Conservation (phyloP, 768 basidiomycete species). For the Lanmaoa pseudosensibilis region DNA sequence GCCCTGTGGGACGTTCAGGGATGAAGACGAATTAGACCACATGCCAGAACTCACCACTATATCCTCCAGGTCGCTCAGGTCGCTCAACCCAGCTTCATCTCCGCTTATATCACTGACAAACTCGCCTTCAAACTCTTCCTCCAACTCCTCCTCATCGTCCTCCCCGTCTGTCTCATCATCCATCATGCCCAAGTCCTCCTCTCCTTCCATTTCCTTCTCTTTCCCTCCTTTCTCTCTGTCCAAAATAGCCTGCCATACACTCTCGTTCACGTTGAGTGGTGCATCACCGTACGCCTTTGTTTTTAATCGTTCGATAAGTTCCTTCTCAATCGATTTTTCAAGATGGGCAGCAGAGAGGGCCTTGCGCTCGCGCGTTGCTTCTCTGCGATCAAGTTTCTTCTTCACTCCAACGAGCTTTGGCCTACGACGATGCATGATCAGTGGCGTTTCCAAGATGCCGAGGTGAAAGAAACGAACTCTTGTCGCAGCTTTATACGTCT, state of each 20-base stretch:
- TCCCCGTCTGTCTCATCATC: slow-evolving; percentile 59
- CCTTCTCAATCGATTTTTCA: slow-evolving; percentile 93
- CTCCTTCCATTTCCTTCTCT: slow-evolving; percentile 43
- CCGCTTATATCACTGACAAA: slow-evolving; percentile 58
- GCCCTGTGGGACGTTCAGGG: slow-evolving; percentile 32
- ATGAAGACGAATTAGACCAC: not conserved
- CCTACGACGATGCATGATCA: slow-evolving; percentile 40
- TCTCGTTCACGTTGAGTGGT: slow-evolving; percentile 97
- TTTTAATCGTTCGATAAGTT: slow-evolving; percentile 92
- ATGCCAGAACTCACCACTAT: slow-evolving; percentile 47
- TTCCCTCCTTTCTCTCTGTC: slow-evolving; percentile 67
- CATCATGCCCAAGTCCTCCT: slow-evolving; percentile 43
- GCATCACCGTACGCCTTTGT: slow-evolving; percentile 97
- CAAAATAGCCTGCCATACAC: slow-evolving; percentile 89
- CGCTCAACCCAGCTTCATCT: slow-evolving; percentile 42
- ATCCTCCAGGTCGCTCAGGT: slow-evolving; percentile 67
- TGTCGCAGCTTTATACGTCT: slow-evolving; percentile 81
- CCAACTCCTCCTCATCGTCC: slow-evolving; percentile 45
- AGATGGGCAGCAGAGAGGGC: slow-evolving; percentile 94
- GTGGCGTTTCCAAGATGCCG: not conserved
- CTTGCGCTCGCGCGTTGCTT: slow-evolving; percentile 90
- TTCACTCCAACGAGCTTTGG: slow-evolving; percentile 93
- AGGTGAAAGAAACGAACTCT: slow-evolving; percentile 54
- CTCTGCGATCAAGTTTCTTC: slow-evolving; percentile 94
- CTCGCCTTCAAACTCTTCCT: slow-evolving; percentile 53